These are phyloP conservation scores for Schizosaccharomyces versatilis DNA, from an alignment of 1,139 yeast species.

Conservation along the genomic window DNA sequence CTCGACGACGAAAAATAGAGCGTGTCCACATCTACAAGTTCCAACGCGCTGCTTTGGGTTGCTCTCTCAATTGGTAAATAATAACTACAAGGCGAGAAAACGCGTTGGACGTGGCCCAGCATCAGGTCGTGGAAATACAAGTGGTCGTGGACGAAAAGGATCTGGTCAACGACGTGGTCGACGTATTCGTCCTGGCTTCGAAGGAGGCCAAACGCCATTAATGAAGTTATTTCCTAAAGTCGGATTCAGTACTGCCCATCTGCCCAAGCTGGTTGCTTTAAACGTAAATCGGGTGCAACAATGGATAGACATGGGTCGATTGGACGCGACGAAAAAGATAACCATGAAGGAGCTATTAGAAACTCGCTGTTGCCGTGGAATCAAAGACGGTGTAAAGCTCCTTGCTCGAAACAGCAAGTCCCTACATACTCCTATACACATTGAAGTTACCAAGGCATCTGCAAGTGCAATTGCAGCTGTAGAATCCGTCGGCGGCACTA, in stretches of 20 bases:
- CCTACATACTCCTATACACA: constrained; percentile 33
- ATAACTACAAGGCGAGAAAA: constrained; percentile 19
- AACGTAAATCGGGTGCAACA: constrained; percentile 42
- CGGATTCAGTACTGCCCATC: constrained; percentile 43
- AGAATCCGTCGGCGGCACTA: constrained; percentile 49
- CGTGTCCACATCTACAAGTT: too few relatives aligned
- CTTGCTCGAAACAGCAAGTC: constrained; percentile 27
- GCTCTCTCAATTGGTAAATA: too few relatives aligned
- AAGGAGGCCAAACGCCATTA: constrained; percentile 97
- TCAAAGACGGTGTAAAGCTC: constrained; percentile 63
- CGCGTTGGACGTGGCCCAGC: constrained; percentile 96
- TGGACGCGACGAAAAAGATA: constrained; percentile 36
- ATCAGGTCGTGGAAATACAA: constrained; percentile 70
- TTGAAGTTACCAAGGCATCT: constrained; percentile 72
- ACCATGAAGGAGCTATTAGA: constrained; percentile 53
- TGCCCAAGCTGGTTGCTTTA: constrained; percentile 19
- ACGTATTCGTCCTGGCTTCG: constrained; percentile 77
- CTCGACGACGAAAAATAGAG: too few relatives aligned
- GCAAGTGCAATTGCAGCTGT: constrained; percentile 48
- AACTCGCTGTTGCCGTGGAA: constrained; percentile 49
- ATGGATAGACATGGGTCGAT: constrained; percentile 22
- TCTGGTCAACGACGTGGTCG: constrained; percentile 71
- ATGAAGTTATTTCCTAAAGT: constrained; percentile 73
- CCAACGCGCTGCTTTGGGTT: too few relatives aligned
- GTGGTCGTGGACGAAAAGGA: constrained; percentile 81